Base-by-base conservation (phyloP, 2,329 filamentous ascomycete genomes). In the Verticillium dahliae region DNA sequence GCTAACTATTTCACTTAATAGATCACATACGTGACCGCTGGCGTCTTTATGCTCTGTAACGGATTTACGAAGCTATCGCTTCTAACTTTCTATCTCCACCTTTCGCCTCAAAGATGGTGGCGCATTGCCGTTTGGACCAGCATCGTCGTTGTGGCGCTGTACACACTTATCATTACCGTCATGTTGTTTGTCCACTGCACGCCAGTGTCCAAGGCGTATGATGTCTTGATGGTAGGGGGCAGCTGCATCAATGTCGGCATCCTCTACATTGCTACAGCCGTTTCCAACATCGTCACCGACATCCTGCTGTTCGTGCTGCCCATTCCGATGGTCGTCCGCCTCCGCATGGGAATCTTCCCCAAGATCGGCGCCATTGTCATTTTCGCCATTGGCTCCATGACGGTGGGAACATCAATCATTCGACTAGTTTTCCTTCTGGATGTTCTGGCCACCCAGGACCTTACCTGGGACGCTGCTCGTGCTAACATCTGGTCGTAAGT, bases 261-360 rank as follows among this genome's bases (percentile, higher is more conserved):
- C 1, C 75, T 83, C 33, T 82, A 81, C 66, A 76, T 83, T 37
- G 73, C 76, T 39, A 81, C 80, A 13, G 78, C 80, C 0, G 76
- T 74, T 2, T 70, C 78, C 14, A 81, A 81, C 61, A 79, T 83
- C 56, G 57, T 76, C n/a, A 80, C 79, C 13, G 80, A 83, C 65
- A 56, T 83, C 9, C 64, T 81, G 6, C 74, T 81, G 15, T 79
- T 81, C 57, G 64, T 74, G 1, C 65, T 84, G 1, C 81, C 81
- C 0, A 74, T 82, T 37, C 76, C 75, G 0, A 79, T 80, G 57
- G 70, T 83, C 1, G 68, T 77, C 37, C 71, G 70, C 9, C 69
- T 83, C 1, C 75, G 78, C 55, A 75, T 83, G 58, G 77, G 79
- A 0, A 65, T 66, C 31, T 75, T 73, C 56, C 79, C 82, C 61